Evolutionary conservation across 768 basidiomycete genomes (phyloP).

Genomic region (Boletus reticuloceps): DNA sequence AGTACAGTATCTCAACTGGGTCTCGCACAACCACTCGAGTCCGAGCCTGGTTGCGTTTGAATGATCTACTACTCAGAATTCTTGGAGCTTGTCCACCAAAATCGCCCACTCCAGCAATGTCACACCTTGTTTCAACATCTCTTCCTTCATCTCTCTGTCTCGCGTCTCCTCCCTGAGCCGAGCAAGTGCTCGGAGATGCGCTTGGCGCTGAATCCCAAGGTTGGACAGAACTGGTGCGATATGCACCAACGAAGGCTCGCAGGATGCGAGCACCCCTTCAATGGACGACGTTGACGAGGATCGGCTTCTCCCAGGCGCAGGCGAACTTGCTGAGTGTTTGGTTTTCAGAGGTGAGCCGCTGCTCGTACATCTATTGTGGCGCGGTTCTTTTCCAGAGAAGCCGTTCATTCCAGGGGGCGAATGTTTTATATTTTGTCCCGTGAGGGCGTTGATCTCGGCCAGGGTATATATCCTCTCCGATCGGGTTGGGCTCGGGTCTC

Average conservation of each 20-base stretch:
- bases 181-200: slow-evolving; percentile 62
- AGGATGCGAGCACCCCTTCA: slow-evolving; percentile 55
- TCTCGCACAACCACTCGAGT: too few species aligned
- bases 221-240: slow-evolving; percentile 53
- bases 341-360: slow-evolving; percentile 21
- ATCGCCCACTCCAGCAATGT: slow-evolving; percentile 81
- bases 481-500: slow-evolving; percentile 28
- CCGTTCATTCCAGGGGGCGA: slow-evolving; percentile 23
- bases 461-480: slow-evolving; percentile 35
- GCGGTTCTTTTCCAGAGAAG: slow-evolving; percentile 8
- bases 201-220: slow-evolving; percentile 57
- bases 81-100: slow-evolving; percentile 61
- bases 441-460: slow-evolving; percentile 32
- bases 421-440: slow-evolving; percentile 23
- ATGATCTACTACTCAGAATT: slow-evolving; percentile 18
- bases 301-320: slow-evolving; percentile 17
- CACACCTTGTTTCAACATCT: slow-evolving; percentile 63
- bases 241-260: slow-evolving; percentile 64
- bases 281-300: slow-evolving; percentile 42
- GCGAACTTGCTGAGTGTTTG: slow-evolving; percentile 10
- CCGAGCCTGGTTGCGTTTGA: too few species aligned
- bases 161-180: slow-evolving; percentile 63
- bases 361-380: slow-evolving; percentile 13
- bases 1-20: too few species aligned
- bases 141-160: slow-evolving; percentile 67